phyloP scores from a whole-genome alignment of 1,284 basidiomycete genomes.

The Cronartium ribicola region DNA sequence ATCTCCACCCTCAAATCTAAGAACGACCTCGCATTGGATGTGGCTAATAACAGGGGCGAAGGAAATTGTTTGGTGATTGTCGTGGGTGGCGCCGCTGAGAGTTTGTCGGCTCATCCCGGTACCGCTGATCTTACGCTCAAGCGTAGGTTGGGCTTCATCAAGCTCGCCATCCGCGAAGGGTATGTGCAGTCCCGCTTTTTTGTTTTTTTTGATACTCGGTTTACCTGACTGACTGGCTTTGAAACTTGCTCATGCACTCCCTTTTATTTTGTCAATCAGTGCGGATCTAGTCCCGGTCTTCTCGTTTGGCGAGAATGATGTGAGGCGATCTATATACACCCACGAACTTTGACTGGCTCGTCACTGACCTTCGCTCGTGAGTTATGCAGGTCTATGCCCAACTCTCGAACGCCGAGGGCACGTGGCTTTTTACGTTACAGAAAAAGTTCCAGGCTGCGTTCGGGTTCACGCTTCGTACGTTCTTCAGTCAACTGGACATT shows the following conservation, averaged over 20 bases:
- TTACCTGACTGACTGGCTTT: slow-evolving; percentile 19
- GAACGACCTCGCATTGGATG: slow-evolving; percentile 11
- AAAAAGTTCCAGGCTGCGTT: slow-evolving; percentile 84
- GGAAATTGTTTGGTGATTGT: slow-evolving; percentile 81
- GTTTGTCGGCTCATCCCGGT: slow-evolving; percentile 84
- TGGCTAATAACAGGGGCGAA: slow-evolving; percentile 58
- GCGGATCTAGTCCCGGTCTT: slow-evolving; percentile 91
- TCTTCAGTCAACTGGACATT: slow-evolving; percentile 57
- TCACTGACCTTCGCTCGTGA: neutral
- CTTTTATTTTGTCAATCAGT: slow-evolving; percentile 3
- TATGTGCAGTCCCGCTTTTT: slow-evolving; percentile 51
- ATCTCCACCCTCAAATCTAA: slow-evolving; percentile 68
- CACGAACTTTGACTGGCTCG: neutral
- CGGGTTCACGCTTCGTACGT: slow-evolving; percentile 93
- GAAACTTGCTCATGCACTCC: neutral
- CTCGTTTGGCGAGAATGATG: slow-evolving; percentile 97
- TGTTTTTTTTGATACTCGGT: neutral
- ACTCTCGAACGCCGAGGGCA: slow-evolving; percentile 75
- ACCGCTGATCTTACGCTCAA: slow-evolving; percentile 88
- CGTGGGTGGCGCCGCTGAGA: slow-evolving; percentile 92
- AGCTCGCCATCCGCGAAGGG: slow-evolving; percentile 90
- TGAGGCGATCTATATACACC: slow-evolving; percentile 54
- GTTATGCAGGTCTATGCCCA: slow-evolving; percentile 28
- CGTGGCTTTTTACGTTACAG: slow-evolving; percentile 77
- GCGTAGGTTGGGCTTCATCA: slow-evolving; percentile 68